These are phyloP conservation scores for Kuraishia capsulata DNA, from an alignment of 805 yeast species.

Conservation along the genomic window DNA sequence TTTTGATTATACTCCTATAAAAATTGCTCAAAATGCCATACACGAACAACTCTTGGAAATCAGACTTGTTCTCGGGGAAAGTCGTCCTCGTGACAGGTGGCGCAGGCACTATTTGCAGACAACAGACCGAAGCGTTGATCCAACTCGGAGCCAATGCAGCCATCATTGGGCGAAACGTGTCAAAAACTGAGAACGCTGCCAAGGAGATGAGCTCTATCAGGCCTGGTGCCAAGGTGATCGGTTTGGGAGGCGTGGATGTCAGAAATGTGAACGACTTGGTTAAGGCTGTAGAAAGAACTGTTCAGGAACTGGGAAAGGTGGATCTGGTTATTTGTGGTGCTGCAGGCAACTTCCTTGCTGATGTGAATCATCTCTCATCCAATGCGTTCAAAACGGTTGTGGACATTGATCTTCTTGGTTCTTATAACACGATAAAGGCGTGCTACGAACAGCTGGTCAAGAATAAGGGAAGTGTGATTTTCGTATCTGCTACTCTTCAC, in stretches of 20 bases:
- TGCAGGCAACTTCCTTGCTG: conserved; percentile 86
- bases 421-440: conserved; percentile 86
- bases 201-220: conserved; percentile 50
- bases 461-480: conserved; percentile 63
- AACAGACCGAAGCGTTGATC: conserved; percentile 79
- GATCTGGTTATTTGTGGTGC: conserved; percentile 93
- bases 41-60: background rate
- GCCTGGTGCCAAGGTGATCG: conserved; percentile 57
- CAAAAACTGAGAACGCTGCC: conserved; percentile 62
- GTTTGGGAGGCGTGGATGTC: conserved; percentile 70
- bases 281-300: conserved; percentile 58
- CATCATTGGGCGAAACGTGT: conserved; percentile 68
- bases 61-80: conserved; percentile 58
- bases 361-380: conserved; percentile 66
- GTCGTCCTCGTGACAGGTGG: conserved; percentile 94
- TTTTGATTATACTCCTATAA: background rate
- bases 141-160: conserved; percentile 81
- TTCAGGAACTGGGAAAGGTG: conserved; percentile 61
- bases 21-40: too few relatives aligned
- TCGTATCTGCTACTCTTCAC: conserved; percentile 86
- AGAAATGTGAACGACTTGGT: conserved; percentile 53
- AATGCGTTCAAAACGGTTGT: conserved; percentile 87
- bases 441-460: conserved; percentile 53
- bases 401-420: conserved; percentile 80
- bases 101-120: conserved; percentile 91